phyloP scores from a whole-genome alignment of 148 eudicot species.

The Talinum fruticosum region DNA sequence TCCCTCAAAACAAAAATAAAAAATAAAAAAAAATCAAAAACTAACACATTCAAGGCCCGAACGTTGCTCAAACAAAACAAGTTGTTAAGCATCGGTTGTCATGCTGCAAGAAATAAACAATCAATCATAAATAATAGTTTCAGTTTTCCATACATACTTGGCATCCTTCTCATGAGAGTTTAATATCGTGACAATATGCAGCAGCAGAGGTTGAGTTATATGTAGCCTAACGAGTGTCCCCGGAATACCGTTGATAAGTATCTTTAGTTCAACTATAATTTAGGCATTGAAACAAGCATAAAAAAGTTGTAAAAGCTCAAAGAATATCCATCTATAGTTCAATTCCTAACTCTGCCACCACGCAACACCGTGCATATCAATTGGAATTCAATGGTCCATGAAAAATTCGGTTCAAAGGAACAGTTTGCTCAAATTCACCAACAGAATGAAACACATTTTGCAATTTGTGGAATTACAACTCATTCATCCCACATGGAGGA shows the following conservation, averaged over 20 bases:
- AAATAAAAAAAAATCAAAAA: no score
- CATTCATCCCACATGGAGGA: conserved; percentile 4
- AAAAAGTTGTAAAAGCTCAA: no score
- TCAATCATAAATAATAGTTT: background rate
- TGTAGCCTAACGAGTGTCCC: no score
- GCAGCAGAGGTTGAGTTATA: background rate
- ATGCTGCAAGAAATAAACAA: background rate
- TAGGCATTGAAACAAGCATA: no score
- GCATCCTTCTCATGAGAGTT: background rate
- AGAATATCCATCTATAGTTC: no score
- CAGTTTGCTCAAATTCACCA: background rate
- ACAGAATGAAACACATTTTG: background rate
- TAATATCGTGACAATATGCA: background rate
- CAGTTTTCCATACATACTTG: background rate
- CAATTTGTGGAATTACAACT: background rate
- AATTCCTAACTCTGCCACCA: no score
- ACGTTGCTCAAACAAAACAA: background rate
- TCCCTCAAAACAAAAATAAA: no score
- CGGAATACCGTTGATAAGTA: no score
- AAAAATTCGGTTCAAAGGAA: background rate
- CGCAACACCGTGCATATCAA: no score
- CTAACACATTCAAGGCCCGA: background rate
- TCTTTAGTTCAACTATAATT: no score
- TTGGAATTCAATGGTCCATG: background rate
- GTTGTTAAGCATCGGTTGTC: background rate